These are phyloP conservation scores for Setomelanomma holmii DNA, from an alignment of 2,329 filamentous ascomycete genomes.

Conservation along the genomic window DNA sequence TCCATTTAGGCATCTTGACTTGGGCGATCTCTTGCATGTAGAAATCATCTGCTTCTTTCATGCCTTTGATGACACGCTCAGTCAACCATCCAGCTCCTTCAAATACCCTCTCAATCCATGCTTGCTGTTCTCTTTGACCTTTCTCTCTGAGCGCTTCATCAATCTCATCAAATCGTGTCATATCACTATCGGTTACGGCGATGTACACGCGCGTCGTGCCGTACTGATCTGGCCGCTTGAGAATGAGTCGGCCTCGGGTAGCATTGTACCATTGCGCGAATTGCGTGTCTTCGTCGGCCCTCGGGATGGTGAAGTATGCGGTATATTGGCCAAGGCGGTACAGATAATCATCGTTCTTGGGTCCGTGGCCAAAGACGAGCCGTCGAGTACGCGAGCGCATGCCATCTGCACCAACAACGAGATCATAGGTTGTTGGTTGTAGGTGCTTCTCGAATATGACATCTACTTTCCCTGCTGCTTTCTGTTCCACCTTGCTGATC, in stretches of 20 bases:
- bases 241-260: slow-evolving; percentile 25
- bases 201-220: slow-evolving; percentile 27
- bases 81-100: slow-evolving; percentile 49
- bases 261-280: slow-evolving; percentile 38
- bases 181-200: slow-evolving; percentile 21
- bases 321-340: slow-evolving; percentile 35
- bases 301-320: slow-evolving; percentile 42
- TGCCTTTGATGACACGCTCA: slow-evolving; percentile 46
- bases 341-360: slow-evolving; percentile 27
- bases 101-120: slow-evolving; percentile 36
- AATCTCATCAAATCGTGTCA: slow-evolving; percentile 27
- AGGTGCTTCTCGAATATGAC: slow-evolving; percentile 49
- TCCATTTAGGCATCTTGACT: slow-evolving; percentile 47
- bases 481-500: slow-evolving; percentile 37
- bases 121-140: slow-evolving; percentile 23
- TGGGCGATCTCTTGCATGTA: slow-evolving; percentile 54
- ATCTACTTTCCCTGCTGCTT: slow-evolving; percentile 37
- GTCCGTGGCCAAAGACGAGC: slow-evolving; percentile 31
- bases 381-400: slow-evolving; percentile 38
- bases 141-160: slow-evolving; percentile 17
- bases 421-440: slow-evolving; percentile 23
- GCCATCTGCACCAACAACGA: slow-evolving; percentile 43
- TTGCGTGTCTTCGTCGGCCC: slow-evolving; percentile 22
- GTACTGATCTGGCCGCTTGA: slow-evolving; percentile 33
- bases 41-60: slow-evolving; percentile 52